A percentile compares a stretch with the other conserved stretches of the same genome.
Evolutionary conservation across 2,329 filamentous ascomycete species (phyloP).

Genomic region (Raffaelea ambrosiae): DNA sequence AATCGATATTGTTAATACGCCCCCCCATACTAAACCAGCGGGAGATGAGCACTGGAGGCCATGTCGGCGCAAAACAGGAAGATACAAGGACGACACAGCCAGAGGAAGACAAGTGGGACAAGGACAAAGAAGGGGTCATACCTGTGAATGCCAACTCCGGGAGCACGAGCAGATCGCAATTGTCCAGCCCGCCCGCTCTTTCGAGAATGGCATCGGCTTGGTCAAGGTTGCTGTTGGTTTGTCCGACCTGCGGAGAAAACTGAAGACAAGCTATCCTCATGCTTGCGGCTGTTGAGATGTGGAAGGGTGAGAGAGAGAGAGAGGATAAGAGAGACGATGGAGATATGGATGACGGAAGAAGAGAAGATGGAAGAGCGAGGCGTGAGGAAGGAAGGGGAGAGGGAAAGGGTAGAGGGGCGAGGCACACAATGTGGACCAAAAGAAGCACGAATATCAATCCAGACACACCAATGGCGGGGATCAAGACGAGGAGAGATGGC

Average conservation of each 20-base stretch:
- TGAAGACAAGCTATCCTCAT: conserved; percentile 47
- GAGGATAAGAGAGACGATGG: not conserved
- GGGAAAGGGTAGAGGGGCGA: not conserved
- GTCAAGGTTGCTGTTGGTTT: conserved; percentile 61
- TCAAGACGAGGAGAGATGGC: too few relatives aligned
- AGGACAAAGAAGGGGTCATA: conserved; percentile 25
- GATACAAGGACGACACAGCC: not conserved
- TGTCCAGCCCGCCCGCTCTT: conserved; percentile 42
- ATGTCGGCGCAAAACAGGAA: not conserved
- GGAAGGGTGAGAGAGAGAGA: not conserved
- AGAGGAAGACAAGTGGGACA: not conserved
- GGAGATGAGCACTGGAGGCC: too few relatives aligned
- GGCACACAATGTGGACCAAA: too few relatives aligned
- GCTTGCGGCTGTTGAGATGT: conserved; percentile 2
- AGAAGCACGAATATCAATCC: too few relatives aligned
- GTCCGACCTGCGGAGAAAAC: conserved; percentile 62
- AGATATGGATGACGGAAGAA: not conserved
- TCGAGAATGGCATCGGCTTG: conserved; percentile 57
- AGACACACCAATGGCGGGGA: too few relatives aligned
- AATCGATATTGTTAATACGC: not conserved
- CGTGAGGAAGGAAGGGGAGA: too few relatives aligned
- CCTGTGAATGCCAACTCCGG: conserved; percentile 71
- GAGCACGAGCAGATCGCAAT: conserved; percentile 63
- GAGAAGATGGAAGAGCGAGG: not conserved
- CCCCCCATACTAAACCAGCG: too few relatives aligned